Evolutionary conservation across 2,329 filamentous ascomycete genomes (phyloP).

Genomic region (Verticillium longisporum): DNA sequence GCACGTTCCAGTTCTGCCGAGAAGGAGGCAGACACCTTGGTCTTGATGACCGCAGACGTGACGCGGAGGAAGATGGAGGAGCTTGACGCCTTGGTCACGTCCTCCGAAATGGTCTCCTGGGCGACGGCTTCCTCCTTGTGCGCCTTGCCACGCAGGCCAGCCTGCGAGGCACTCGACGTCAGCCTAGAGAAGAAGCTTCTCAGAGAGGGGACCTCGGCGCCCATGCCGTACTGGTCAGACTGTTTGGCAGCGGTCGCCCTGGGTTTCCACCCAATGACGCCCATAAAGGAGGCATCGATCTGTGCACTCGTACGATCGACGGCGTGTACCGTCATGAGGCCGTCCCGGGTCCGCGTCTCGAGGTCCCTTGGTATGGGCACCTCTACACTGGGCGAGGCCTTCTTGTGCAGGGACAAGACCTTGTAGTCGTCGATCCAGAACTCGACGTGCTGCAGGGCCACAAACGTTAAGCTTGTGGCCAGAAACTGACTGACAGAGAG

Average conservation of each 20-base stretch:
- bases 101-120: constrained; percentile 59
- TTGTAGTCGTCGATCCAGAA: constrained; percentile 86
- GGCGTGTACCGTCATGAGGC: constrained; percentile 77
- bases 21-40: constrained; percentile 65
- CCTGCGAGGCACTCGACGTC: constrained; percentile 50
- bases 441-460: constrained; percentile 80
- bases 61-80: constrained; percentile 85
- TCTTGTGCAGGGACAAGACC: constrained; percentile 74
- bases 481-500: constrained; percentile 86
- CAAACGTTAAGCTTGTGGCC: constrained; percentile 92
- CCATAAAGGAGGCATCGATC: constrained; percentile 87
- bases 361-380: constrained; percentile 72
- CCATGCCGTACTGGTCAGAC: constrained; percentile 41
- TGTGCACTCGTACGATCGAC: constrained; percentile 84
- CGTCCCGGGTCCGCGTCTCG: constrained; percentile 75
- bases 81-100: constrained; percentile 62
- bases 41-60: constrained; percentile 75
- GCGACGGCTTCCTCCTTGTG: constrained; percentile 56
- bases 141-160: constrained; percentile 43
- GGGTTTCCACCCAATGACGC: constrained; percentile 77
- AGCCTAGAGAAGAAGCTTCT: constrained; percentile 75
- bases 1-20: constrained; percentile 85
- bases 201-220: constrained; percentile 53
- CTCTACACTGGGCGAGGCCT: constrained; percentile 68
- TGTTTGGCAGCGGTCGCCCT: constrained; percentile 34